Base-by-base conservation (phyloP, 1,284 basidiomycete genomes). In the Papiliotrema terrestris region DNA sequence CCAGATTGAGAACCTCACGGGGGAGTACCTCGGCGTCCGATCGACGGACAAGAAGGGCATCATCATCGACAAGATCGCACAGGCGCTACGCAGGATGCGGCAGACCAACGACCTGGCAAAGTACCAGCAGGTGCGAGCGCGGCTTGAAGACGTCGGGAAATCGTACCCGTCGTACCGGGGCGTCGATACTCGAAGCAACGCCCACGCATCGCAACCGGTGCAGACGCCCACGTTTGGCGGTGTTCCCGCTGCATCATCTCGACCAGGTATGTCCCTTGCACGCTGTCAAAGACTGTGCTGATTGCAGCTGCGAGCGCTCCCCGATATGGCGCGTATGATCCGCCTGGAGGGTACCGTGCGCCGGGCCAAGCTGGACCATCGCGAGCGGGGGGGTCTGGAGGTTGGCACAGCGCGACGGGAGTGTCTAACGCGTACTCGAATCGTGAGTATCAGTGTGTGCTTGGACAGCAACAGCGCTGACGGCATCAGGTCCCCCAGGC, bases 41-140 rank as follows among this genome's bases (percentile, higher is more conserved):
- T 69, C 62, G 23, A 49, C 48, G 23, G 71, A 72, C 23, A 58
- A 61, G 42, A 76, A 75, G 55, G 60, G 60, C 3, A 67, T 71
- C 19, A 50, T 74, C 2, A 59, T 73, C 5, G 54, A 58, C 22
- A 73, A 71, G 69, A 73, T 69, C 15, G 50, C 56, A 46, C 48
- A 55, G 14, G 66, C 57, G 8, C 68, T 72, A 51, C 37, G 55
- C 14, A 56, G 50, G 0, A 58, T 74, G 49, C 62, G 56, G 47
- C 26, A 44, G 8, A 52, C 36, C 9, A 58, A 58, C 39, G 58
- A 63, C 41, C 23, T 59, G 6, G 13, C 25, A 6, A 46, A 49
- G 1, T 67, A 71, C 54, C 46, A 54, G 11, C 29, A 46, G 19
- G 43, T 63, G 11, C 56, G 71, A 42, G 44, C 52, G 36, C 46